These are phyloP conservation scores for Botrytis fragariae DNA, from an alignment of 2,329 filamentous ascomycete genomes.

Conservation along the genomic window DNA sequence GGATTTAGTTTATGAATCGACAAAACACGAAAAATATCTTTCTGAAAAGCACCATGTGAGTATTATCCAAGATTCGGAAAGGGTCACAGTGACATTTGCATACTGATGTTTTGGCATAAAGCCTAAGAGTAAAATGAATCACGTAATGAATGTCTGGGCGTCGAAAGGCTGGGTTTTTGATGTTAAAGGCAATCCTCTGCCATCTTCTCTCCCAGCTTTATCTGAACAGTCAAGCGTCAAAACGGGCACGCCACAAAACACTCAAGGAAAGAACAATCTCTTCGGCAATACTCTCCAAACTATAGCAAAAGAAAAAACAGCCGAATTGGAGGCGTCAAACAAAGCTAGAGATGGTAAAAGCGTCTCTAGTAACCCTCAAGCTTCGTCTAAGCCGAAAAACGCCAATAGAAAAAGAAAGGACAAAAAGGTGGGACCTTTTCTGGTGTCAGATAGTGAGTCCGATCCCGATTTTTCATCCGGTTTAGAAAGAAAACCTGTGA, in stretches of 20 bases:
- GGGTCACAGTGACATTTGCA: neutral
- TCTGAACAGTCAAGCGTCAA: neutral
- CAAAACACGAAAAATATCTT: neutral
- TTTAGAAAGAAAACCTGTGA: no score
- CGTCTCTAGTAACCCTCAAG: no score
- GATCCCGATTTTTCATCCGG: no score
- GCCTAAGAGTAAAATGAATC: neutral
- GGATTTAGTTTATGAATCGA: neutral
- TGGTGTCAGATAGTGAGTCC: no score
- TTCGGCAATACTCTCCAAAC: no score
- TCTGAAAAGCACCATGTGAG: neutral
- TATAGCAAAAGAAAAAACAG: no score
- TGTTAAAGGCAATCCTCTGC: neutral
- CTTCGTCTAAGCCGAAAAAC: neutral
- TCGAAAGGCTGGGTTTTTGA: neutral
- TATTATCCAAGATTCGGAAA: accelerated
- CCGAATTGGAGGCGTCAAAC: no score
- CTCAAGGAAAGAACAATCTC: no score
- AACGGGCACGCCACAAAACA: neutral
- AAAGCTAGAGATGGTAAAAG: neutral
- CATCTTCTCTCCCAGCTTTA: neutral
- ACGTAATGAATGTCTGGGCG: neutral
- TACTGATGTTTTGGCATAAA: neutral
- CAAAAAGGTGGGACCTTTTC: no score
- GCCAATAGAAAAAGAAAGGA: no score